Percentiles rank a stretch among this genome's conserved stretches.
Evolutionary conservation across 1,284 basidiomycete genomes (phyloP).

Genomic region (Ceratobasidium sp.): DNA sequence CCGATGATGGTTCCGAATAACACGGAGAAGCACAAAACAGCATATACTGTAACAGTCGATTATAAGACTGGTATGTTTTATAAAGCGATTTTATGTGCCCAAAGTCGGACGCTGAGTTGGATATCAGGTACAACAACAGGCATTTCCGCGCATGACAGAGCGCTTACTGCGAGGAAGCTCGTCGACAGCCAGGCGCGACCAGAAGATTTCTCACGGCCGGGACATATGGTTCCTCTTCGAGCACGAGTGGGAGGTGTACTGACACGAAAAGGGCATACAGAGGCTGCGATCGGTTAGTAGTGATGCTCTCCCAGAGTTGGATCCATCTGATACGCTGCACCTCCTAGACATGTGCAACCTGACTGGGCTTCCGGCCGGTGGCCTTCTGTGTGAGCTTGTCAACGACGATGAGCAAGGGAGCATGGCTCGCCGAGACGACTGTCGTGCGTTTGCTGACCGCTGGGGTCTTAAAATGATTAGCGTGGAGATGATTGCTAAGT

Average conservation of each 20-base stretch:
- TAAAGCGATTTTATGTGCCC: background rate
- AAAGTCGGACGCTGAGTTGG: background rate
- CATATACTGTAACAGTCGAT: conserved; percentile 97
- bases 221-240: conserved; percentile 94
- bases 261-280: conserved; percentile 91
- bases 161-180: conserved; percentile 85
- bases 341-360: conserved; percentile 81
- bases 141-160: conserved; percentile 95
- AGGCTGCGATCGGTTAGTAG: conserved; percentile 77
- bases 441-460: conserved; percentile 88
- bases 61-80: conserved; percentile 77
- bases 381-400: conserved; percentile 94
- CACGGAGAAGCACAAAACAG: conserved; percentile 91
- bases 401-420: conserved; percentile 89
- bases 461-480: conserved; percentile 96
- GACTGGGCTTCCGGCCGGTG: conserved; percentile 80
- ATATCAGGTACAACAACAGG: conserved; percentile 89
- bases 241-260: conserved; percentile 88
- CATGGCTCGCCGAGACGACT: conserved; percentile 98
- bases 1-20: conserved; percentile 95
- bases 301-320: background rate
- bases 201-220: conserved; percentile 90
- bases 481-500: conserved; percentile 72
- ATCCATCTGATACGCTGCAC: conserved; percentile 8
- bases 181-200: conserved; percentile 61